Evolutionary conservation across 768 basidiomycete genomes (phyloP).

Genomic region (Leccinum subtestaceum): DNA sequence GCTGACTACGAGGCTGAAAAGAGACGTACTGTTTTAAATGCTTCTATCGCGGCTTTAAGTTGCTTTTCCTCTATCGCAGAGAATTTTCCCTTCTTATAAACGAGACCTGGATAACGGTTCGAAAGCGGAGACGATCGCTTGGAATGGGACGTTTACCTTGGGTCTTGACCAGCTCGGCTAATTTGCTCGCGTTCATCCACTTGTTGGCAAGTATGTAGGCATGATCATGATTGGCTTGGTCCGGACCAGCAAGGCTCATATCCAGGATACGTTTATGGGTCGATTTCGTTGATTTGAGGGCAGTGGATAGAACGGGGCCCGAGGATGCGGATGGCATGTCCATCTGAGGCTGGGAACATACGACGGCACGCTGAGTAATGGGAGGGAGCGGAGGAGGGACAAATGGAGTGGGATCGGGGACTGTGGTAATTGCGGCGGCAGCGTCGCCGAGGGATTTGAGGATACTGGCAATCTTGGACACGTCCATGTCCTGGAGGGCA

Average conservation of each 20-base stretch:
- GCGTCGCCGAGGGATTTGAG: conserved; percentile 65
- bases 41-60: conserved; percentile 60
- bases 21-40: conserved; percentile 53
- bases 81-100: conserved; percentile 87
- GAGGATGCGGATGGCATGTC: conserved; percentile 42
- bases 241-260: conserved; percentile 41
- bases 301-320: conserved; percentile 40
- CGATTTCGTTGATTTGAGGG: conserved; percentile 35
- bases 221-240: conserved; percentile 51
- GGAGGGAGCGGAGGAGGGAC: conserved; percentile 20
- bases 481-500: conserved; percentile 67
- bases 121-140: conserved; percentile 1
- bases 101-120: conserved; percentile 50
- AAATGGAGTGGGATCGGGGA: conserved; percentile 18
- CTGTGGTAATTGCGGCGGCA: conserved; percentile 41
- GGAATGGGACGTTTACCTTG: conserved; percentile 47
- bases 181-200: conserved; percentile 70
- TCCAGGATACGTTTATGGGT: conserved; percentile 40
- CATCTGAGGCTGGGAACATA: conserved; percentile 37
- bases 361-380: conserved; percentile 25
- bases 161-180: conserved; percentile 63
- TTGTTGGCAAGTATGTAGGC: conserved; percentile 71
- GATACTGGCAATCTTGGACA: conserved; percentile 62
- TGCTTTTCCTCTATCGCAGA: conserved; percentile 74
- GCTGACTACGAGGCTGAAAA: neutral